These are phyloP conservation scores for Pichia californica DNA, from an alignment of 805 yeast species.

Conservation along the genomic window DNA sequence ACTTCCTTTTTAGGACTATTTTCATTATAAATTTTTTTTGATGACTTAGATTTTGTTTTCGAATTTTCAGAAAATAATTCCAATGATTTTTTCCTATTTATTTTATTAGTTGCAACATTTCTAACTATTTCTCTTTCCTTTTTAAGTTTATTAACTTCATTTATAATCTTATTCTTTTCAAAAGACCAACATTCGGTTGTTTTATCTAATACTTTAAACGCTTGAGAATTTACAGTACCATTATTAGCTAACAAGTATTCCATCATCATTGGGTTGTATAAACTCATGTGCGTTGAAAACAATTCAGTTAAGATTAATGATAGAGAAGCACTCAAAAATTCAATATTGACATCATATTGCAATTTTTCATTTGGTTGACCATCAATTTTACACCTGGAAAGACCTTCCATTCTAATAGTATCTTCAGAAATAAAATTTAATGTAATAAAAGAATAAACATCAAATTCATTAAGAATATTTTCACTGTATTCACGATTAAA, in stretches of 20 bases:
- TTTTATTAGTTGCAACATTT: conserved; percentile 7
- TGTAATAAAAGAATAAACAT: conserved; percentile 20
- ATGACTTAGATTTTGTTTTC: not conserved
- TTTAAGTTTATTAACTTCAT: conserved; percentile 6
- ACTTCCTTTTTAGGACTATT: not conserved
- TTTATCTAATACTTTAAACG: conserved; percentile 2
- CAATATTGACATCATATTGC: conserved; percentile 23
- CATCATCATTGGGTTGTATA: conserved; percentile 28
- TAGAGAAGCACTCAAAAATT: conserved; percentile 32
- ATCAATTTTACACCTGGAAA: conserved; percentile 20
- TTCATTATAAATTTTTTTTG: not conserved
- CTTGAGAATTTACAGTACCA: conserved; percentile 16
- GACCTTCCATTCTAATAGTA: conserved; percentile 22
- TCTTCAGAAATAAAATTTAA: conserved; percentile 19
- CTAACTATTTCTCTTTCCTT: conserved; percentile 11
- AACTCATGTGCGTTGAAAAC: conserved; percentile 29
- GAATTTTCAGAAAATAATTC: conserved; percentile 13
- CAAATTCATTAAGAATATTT: conserved; percentile 28
- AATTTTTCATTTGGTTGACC: conserved; percentile 7
- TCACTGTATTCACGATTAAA: conserved; percentile 48
- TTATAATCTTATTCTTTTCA: conserved; percentile 6
- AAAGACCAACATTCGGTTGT: not conserved
- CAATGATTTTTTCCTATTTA: conserved; percentile 17
- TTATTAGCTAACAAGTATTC: conserved; percentile 27
- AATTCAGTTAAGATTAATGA: conserved; percentile 34